phyloP scores from a whole-genome alignment of 352 stramenopile genomes.

The Sclerospora graminicola region DNA sequence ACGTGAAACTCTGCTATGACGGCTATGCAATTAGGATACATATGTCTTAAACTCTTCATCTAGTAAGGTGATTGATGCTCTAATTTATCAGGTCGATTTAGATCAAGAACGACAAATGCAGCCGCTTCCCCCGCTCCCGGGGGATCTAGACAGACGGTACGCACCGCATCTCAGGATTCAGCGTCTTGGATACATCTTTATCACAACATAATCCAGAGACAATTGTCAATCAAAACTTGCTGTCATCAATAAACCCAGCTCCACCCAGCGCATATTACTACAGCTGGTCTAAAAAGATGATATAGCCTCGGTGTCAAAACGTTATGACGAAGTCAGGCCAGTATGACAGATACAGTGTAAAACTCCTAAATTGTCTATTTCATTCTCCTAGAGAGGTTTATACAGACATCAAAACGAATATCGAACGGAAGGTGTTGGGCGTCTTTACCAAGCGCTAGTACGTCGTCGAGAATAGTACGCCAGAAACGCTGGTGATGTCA shows the following conservation, averaged over 20 bases:
- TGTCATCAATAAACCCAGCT: conserved; percentile 65
- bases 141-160: not conserved
- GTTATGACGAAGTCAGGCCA: too few species aligned
- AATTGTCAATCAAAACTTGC: conserved; percentile 21
- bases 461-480: too few species aligned
- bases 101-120: conserved; percentile 37
- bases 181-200: conserved; percentile 1
- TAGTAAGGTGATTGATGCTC: not conserved
- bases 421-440: too few species aligned
- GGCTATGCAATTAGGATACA: conserved; percentile 39
- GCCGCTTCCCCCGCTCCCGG: not conserved
- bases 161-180: not conserved
- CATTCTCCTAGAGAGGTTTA: too few species aligned
- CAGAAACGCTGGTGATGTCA: too few species aligned
- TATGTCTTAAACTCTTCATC: not conserved
- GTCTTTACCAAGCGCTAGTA: too few species aligned
- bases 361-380: too few species aligned
- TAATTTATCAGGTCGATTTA: conserved; percentile 6
- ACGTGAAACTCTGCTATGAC: conserved; percentile 82
- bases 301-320: too few species aligned
- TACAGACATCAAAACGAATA: too few species aligned
- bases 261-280: conserved; percentile 39
- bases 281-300: conserved; percentile 29
- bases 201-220: not conserved
- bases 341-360: too few species aligned